Percentiles rank a stretch among this genome's conserved stretches.
Conservation (phyloP, 2,329 filamentous ascomycete genomes). For the Hypoxylon sp. region DNA sequence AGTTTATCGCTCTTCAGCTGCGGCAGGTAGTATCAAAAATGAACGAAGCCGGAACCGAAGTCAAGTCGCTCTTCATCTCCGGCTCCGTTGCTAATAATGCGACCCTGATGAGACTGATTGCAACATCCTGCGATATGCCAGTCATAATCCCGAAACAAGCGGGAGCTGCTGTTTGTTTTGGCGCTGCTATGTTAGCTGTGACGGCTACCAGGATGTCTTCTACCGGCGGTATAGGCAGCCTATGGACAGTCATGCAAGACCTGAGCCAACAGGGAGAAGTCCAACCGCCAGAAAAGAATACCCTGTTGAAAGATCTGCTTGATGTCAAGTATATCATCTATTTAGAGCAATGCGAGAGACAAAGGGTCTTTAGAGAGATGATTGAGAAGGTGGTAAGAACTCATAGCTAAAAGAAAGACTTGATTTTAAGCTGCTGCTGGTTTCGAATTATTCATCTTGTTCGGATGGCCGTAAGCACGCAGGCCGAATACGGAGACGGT, state of each 20-base stretch:
- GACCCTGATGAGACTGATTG: background rate
- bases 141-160: constrained; percentile 1
- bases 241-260: background rate
- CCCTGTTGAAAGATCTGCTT: background rate
- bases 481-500: background rate
- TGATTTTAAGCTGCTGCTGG: too few species aligned
- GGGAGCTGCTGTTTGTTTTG: background rate
- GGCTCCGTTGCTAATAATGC: constrained; percentile 3
- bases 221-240: background rate
- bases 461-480: background rate
- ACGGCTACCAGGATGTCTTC: background rate
- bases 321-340: constrained; percentile 1
- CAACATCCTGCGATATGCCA: background rate
- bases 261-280: background rate
- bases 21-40: background rate
- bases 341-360: background rate
- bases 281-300: background rate
- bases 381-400: background rate
- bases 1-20: background rate
- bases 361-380: background rate
- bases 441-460: background rate
- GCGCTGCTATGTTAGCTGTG: background rate
- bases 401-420: too few species aligned
- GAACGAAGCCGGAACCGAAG: constrained; percentile 2
- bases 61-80: constrained; percentile 1